Evolutionary conservation across 306 rosid species (phyloP), one percentile per base, ranked within the genome.

Genomic region (Quercus parvula): DNA sequence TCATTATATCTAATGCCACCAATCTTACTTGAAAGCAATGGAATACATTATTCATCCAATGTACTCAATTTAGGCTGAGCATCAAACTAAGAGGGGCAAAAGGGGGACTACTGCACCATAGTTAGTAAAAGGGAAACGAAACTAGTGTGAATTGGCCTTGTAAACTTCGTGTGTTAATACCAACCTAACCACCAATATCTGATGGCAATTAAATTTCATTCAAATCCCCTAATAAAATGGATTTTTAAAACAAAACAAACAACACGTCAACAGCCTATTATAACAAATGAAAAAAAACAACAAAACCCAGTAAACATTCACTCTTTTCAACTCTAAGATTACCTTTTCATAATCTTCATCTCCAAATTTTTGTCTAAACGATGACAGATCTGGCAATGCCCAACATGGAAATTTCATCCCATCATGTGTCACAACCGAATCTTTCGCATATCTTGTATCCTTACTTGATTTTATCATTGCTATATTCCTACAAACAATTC

Each of bases 381-480:
- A 85, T 4, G 81, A 68, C n/a, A 95, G 92, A 84, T 95, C 86
- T 11, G 91, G 87, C 82, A 93, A 79, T 19, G 94, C 90, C 97
- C 93, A 96, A 62, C 99, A 93, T 3, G 98, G 94, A 76, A 93
- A 91, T 77, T 87, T 85, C 17, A 75, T 41, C 27, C 98, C 99
- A 74, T 96, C 99, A 35, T 93, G 99, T 0, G 94, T 78, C 57
- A 95, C 99, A 31, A 93, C 88, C 0, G 94, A 91, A 70, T 93
- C 98, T 5, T 83, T 56, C 5, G 96, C 98, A 66, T 93, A 93
- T 68, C 98, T 87, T 0, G 86, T 74, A 76, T 96, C 99, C 83
- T 91, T 91, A 77, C 93, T 91, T 2, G 97, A 96, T 74, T 96
- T 96, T 17, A 96, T 82, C 91, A 96, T 79, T 22, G 89, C 96